Base-by-base conservation (phyloP, 192 early-diverging fungal species). In the Coemansia sp. region DNA sequence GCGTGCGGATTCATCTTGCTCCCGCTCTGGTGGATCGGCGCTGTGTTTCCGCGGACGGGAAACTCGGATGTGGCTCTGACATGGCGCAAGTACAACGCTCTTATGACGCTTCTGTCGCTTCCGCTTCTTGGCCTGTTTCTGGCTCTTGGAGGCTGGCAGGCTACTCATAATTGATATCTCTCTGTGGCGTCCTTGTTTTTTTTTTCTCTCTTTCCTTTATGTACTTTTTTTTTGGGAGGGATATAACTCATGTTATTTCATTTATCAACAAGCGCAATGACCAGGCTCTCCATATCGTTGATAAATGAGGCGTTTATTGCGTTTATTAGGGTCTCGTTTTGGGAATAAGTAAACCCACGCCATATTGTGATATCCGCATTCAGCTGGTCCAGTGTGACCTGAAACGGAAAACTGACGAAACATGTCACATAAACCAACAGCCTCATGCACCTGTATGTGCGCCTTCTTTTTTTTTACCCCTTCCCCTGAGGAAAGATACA, bases 41-140 rank as follows among this genome's bases (percentile, higher is more conserved):
- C 70, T 0, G 67, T 83, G 45, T 73, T 75, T 45, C 81, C 81
- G 9, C 62, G 76, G 3, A 42, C 43, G 3, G 4, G 22, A 4
- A 13, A 65, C 11, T 53, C 65, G 48, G 76, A 75, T n/a, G 76
- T 82, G 29, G 75, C 52, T 11, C 42, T 64, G 22, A 69, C 71
- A 13, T 83, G 81, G 81, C 75, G 76, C 66, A 83, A 79, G 58
- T 83, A 83, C 61, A 83, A 83, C 48, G 69, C 73, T 15, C 57
- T 83, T 13, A 83, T 83, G 81, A 56, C 81, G 23, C 67, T 78
- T 23, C 61, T 79, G 60, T 83, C 81, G 25, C 61, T 83, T 36
- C 75, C 74, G 25, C 49, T 83, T 55, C 65, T 83, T 49, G 81
- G 69, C 53, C 38, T 83, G 67, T 70, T 83, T 36, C 42, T 83